These are phyloP conservation scores for Allium cepa DNA, from an alignment of 106 monocot genomes.

Conservation along the genomic window DNA sequence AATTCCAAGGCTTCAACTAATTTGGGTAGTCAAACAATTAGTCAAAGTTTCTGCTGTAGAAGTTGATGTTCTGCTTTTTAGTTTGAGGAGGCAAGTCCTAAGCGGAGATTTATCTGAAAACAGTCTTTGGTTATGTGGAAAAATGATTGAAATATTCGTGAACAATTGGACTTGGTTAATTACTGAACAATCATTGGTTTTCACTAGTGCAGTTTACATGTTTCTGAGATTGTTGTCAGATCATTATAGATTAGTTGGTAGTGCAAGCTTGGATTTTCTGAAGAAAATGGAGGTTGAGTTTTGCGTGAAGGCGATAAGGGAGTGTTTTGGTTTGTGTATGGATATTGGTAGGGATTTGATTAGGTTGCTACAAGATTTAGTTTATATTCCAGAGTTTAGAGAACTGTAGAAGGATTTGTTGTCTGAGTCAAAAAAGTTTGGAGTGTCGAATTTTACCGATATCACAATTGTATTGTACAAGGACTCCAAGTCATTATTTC, in stretches of 20 bases:
- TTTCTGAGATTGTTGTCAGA: constrained; percentile 66
- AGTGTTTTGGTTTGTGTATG: constrained; percentile 49
- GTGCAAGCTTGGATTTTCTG: constrained; percentile 23
- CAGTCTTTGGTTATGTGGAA: too few relatives aligned
- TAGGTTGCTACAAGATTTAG: constrained; percentile 63
- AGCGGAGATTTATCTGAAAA: too few relatives aligned
- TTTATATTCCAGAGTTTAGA: constrained; percentile 49
- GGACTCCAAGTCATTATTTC: constrained; percentile 44
- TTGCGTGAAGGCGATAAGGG: constrained; percentile 45
- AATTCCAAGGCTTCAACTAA: too few relatives aligned
- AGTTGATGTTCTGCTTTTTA: too few relatives aligned
- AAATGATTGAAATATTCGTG: too few relatives aligned
- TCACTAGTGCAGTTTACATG: constrained; percentile 33
- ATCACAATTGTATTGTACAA: constrained; percentile 33
- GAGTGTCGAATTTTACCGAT: constrained; percentile 30
- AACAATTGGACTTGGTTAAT: constrained; percentile 43
- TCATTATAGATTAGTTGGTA: constrained; percentile 44
- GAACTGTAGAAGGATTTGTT: constrained; percentile 63
- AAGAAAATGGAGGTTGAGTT: constrained; percentile 55
- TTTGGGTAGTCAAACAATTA: too few relatives aligned
- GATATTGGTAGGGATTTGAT: constrained; percentile 66
- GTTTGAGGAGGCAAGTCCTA: too few relatives aligned
- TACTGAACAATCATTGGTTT: constrained; percentile 31
- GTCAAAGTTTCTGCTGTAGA: too few relatives aligned
- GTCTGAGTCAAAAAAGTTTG: constrained; percentile 30